Evolutionary conservation across 257 asterid genomes (phyloP), one percentile per base, ranked within the genome.

Genomic region (Fraxinus cuspidata): DNA sequence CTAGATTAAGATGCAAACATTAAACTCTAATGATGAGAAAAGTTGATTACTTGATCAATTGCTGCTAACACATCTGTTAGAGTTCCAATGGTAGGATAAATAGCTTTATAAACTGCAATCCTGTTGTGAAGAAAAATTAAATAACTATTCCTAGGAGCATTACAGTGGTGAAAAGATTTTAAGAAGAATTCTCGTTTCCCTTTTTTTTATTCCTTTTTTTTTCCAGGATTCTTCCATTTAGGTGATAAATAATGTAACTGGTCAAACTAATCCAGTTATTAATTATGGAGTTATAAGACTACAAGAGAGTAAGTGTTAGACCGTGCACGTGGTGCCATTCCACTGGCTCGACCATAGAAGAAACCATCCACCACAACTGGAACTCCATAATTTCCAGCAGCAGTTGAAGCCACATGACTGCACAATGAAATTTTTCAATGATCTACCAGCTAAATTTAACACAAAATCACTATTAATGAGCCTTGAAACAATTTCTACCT

Each of bases 311-410:
- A n/a, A 66, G 47, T 18, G 13, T 29, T 10, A n/a, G 12, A 93
- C 98, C 99, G 89, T 25, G 99, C 98, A n/a, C 87, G 95, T 11
- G 98, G 99, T 16, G 99, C 98, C 98, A 95, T 92, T 77, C 99
- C 98, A 83, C 90, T 88, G 74, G 97, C 96, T 85, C 90, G 90
- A 47, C 99, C 99, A 2, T 87, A 90, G 87, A 86, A 91, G 86
- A 87, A 91, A 51, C 97, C 96, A 66, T 95, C 87, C 56, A 88
- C 96, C 42, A 90, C 96, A 71, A 95, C 98, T 0, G 99, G 98
- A 81, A 95, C 90, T 81, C 90, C 97, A 63, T 28, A 82, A 81
- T 95, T 93, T 58, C 99, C 99, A 68, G 99, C 98, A 23, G 97
- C 97, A 44, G 90, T 95, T 68, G 98, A 90, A 34, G 98, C 98